Conservation (phyloP, 2,329 filamentous ascomycete genomes). For the Gnomoniopsis smithogilvyi region DNA sequence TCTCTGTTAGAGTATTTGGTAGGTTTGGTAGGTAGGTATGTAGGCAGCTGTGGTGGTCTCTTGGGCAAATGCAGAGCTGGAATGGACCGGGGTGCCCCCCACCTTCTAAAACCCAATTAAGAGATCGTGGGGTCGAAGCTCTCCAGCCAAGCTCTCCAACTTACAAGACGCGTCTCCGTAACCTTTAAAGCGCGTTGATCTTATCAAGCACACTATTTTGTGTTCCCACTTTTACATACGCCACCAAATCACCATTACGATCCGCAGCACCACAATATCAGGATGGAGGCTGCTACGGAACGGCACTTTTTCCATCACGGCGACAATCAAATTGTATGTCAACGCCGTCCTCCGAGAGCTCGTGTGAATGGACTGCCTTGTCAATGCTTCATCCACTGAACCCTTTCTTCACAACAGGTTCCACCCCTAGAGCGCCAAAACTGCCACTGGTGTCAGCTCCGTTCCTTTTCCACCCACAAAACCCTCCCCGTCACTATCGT, state of each 20-base stretch:
- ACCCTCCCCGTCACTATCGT: constrained; percentile 57
- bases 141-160: too few species aligned
- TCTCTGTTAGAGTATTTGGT: too few species aligned
- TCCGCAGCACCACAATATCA: not conserved
- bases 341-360: not conserved
- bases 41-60: too few species aligned
- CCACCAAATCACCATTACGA: not conserved
- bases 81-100: too few species aligned
- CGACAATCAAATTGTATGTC: constrained; percentile 26
- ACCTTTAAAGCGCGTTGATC: not conserved
- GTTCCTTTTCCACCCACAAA: constrained; percentile 47
- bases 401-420: not conserved
- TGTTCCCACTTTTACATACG: not conserved
- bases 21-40: too few species aligned
- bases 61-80: too few species aligned
- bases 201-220: not conserved
- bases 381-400: not conserved
- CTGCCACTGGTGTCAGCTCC: constrained; percentile 64
- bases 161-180: not conserved
- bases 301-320: constrained; percentile 51
- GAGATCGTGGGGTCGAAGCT: too few species aligned
- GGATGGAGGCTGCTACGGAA: constrained; percentile 44
- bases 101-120: too few species aligned
- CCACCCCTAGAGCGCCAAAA: constrained; percentile 10
- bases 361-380: not conserved